Evolutionary conservation across 306 rosid genomes (phyloP).

Genomic region (Pyrus betulifolia): DNA sequence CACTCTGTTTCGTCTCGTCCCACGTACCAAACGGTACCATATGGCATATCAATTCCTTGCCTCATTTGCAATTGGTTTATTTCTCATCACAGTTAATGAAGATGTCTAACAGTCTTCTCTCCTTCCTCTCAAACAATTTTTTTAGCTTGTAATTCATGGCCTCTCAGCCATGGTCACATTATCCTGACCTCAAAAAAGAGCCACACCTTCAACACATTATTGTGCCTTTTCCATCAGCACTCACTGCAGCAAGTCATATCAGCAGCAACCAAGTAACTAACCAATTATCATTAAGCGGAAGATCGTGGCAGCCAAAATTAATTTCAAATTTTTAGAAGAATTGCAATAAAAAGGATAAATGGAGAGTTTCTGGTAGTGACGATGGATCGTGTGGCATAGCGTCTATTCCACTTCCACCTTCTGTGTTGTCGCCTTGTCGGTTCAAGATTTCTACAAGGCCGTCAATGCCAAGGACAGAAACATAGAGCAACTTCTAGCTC

Average conservation of each 20-base stretch:
- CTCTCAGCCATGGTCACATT: not conserved
- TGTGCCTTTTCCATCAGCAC: conserved; percentile 6
- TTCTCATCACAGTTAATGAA: not conserved
- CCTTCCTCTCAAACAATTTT: not conserved
- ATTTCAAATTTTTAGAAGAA: not conserved
- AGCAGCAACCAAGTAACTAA: not conserved
- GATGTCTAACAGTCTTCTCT: not conserved
- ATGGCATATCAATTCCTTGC: conserved; percentile 6
- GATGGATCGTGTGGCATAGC: conserved; percentile 32
- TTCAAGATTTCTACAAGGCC: conserved; percentile 28
- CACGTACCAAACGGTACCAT: no score
- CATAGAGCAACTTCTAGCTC: conserved; percentile 27
- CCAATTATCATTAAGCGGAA: not conserved
- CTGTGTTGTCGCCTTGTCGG: not conserved
- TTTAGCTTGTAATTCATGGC: conserved; percentile 18
- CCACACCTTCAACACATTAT: conserved; percentile 8
- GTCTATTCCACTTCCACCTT: conserved; percentile 10
- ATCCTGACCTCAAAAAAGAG: conserved; percentile 2
- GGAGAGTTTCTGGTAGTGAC: conserved; percentile 27
- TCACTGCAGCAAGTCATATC: not conserved
- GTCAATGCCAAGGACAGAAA: conserved; percentile 21
- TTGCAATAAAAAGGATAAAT: conserved; percentile 3
- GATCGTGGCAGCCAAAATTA: not conserved
- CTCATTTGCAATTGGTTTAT: not conserved
- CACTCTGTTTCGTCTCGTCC: no score